These are phyloP conservation scores for Neurospora hispaniola DNA, from an alignment of 495 filamentous ascomycete genomes.

Conservation along the genomic window DNA sequence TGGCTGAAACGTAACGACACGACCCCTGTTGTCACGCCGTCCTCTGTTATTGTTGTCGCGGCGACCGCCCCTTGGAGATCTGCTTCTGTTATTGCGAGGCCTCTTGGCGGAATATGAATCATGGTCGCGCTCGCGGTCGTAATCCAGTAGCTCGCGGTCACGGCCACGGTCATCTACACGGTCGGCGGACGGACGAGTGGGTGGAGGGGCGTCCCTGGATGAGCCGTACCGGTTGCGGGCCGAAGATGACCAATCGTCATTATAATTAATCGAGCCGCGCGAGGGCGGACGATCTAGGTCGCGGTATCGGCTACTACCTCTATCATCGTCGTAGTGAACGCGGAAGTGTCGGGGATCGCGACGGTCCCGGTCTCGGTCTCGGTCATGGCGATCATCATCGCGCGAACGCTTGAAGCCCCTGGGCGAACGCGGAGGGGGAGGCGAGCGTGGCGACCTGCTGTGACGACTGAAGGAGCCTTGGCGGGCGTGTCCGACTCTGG, in stretches of 20 bases:
- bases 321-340: slow-evolving; percentile 48
- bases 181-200: slow-evolving; percentile 3
- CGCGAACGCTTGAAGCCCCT: slow-evolving; percentile 60
- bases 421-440: slow-evolving; percentile 13
- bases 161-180: slow-evolving; percentile 12
- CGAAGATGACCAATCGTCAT: slow-evolving; percentile 31
- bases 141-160: slow-evolving; percentile 3
- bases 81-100: slow-evolving; percentile 56
- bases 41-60: slow-evolving; percentile 24
- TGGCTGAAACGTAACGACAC: slow-evolving; percentile 4
- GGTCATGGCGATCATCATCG: slow-evolving; percentile 48
- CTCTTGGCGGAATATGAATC: slow-evolving; percentile 48
- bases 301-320: slow-evolving; percentile 43
- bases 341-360: slow-evolving; percentile 49
- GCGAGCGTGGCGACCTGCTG: neutral
- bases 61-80: slow-evolving; percentile 42
- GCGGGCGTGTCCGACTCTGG: slow-evolving; percentile 4
- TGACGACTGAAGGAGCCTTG: neutral
- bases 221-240: slow-evolving; percentile 41
- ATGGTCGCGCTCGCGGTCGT: slow-evolving; percentile 21
- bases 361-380: slow-evolving; percentile 29
- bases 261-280: slow-evolving; percentile 31
- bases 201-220: slow-evolving; percentile 21
- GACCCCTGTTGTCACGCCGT: slow-evolving; percentile 26
- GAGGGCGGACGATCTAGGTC: slow-evolving; percentile 54